A percentile compares a stretch with the other conserved stretches of the same genome.
These are phyloP conservation scores for Murraya paniculata DNA, from an alignment of 345 rosid genomes.

Conservation along the genomic window DNA sequence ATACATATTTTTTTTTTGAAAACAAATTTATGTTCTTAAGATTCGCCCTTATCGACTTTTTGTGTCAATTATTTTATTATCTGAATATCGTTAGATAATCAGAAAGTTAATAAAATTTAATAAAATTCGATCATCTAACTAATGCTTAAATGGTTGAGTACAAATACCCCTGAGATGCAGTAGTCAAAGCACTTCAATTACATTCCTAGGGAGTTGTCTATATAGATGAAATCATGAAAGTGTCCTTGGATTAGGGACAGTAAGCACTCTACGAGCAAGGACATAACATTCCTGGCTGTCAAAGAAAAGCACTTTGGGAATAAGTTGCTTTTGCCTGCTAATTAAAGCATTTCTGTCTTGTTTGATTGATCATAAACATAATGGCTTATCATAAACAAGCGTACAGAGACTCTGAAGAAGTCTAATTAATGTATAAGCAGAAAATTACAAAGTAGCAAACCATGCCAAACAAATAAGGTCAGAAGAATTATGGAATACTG, in stretches of 20 bases:
- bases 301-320: neutral
- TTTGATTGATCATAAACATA: neutral
- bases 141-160: too few relatives aligned
- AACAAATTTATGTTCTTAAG: too few relatives aligned
- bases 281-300: too few relatives aligned
- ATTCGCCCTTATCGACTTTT: too few relatives aligned
- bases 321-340: neutral
- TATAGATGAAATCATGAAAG: neutral
- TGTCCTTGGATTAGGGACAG: conserved; percentile 1
- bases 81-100: rapidly evolving
- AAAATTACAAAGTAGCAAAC: neutral
- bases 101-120: too few relatives aligned
- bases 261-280: neutral
- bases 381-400: too few relatives aligned
- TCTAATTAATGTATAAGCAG: neutral
- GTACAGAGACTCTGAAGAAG: neutral
- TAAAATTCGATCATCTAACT: rapidly evolving
- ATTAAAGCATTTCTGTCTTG: neutral
- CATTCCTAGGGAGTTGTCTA: neutral
- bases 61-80: rapidly evolving
- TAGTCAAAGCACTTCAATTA: too few relatives aligned
- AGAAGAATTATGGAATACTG: neutral
- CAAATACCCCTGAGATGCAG: too few relatives aligned
- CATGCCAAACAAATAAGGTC: neutral
- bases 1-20: too few relatives aligned